These are phyloP conservation scores for Porcisia hertigi DNA, from an alignment of 208 protist genomes.

Conservation along the genomic window DNA sequence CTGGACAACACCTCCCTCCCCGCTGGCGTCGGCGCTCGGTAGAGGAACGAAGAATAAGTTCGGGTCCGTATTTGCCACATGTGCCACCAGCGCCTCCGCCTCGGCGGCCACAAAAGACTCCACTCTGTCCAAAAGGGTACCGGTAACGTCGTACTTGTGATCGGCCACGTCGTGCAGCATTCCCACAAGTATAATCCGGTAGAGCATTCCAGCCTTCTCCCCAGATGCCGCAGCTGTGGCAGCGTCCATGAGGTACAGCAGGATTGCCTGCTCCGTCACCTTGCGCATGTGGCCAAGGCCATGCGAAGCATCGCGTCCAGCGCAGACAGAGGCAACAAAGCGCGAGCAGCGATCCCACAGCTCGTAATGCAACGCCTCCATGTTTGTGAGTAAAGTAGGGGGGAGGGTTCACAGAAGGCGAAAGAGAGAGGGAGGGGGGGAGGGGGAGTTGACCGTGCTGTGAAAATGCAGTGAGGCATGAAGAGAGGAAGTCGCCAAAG, in stretches of 20 bases:
- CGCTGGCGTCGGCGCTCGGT: not conserved
- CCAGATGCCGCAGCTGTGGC: not conserved
- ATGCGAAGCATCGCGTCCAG: constrained; percentile 70
- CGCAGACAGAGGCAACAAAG: constrained; percentile 66
- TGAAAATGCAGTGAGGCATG: not conserved
- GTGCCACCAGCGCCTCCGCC: constrained; percentile 15
- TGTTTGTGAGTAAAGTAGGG: constrained; percentile 14
- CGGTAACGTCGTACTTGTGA: constrained; percentile 81
- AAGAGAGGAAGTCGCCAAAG: not conserved
- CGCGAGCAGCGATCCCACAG: constrained; percentile 63
- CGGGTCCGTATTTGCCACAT: not conserved
- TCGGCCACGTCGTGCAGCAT: constrained; percentile 91
- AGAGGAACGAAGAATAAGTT: constrained; percentile 4
- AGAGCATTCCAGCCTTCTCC: constrained; percentile 28
- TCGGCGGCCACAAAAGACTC: constrained; percentile 33
- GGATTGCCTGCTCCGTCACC: constrained; percentile 68
- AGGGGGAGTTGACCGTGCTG: not conserved
- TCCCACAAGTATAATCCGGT: constrained; percentile 68
- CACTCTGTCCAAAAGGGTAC: constrained; percentile 36
- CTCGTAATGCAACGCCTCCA: constrained; percentile 56
- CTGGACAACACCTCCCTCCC: not conserved
- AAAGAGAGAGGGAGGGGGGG: not conserved
- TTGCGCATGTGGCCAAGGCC: constrained; percentile 77
- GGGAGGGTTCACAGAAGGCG: not conserved
- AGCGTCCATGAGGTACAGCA: constrained; percentile 61